A percentile compares a stretch with the other conserved stretches of the same genome.
These are phyloP conservation scores for Ceratonia siliqua DNA, from an alignment of 306 rosid genomes.

Conservation along the genomic window DNA sequence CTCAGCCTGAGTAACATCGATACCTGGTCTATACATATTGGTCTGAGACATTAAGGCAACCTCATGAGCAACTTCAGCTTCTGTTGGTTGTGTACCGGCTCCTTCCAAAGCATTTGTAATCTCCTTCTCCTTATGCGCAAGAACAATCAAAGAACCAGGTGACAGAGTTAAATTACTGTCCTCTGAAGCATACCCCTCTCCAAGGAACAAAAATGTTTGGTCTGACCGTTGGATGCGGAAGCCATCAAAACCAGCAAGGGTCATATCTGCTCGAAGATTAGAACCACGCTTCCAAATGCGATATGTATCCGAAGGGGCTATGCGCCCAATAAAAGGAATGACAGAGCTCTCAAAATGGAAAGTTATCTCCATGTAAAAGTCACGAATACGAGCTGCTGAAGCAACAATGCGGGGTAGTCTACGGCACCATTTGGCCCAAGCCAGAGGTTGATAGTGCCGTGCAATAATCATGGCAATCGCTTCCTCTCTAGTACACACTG, in stretches of 20 bases:
- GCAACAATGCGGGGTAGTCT: conserved; percentile 97
- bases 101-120: conserved; percentile 97
- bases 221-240: conserved; percentile 94
- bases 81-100: conserved; percentile 93
- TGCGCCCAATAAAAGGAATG: conserved; percentile 93
- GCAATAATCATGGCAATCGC: conserved; percentile 91
- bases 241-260: conserved; percentile 99
- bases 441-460: conserved; percentile 84
- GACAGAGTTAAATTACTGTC: conserved; percentile 67
- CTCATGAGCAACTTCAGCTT: conserved; percentile 94
- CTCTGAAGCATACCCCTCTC: conserved; percentile 89
- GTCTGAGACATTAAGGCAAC: conserved; percentile 96
- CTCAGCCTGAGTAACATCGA: conserved; percentile 98
- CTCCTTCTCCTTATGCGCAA: conserved; percentile 95
- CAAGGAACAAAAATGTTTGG: conserved; percentile 96
- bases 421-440: conserved; percentile 99
- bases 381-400: conserved; percentile 88
- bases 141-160: conserved; percentile 93
- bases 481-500: conserved; percentile 92
- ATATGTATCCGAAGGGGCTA: conserved; percentile 97
- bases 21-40: conserved; percentile 98
- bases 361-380: conserved; percentile 97
- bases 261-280: conserved; percentile 98
- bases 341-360: conserved; percentile 99
- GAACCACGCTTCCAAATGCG: conserved; percentile 99